Percentiles rank a stretch among this genome's conserved stretches.
phyloP scores from a whole-genome alignment of 257 asterid species.

The Penstemon newberryi region DNA sequence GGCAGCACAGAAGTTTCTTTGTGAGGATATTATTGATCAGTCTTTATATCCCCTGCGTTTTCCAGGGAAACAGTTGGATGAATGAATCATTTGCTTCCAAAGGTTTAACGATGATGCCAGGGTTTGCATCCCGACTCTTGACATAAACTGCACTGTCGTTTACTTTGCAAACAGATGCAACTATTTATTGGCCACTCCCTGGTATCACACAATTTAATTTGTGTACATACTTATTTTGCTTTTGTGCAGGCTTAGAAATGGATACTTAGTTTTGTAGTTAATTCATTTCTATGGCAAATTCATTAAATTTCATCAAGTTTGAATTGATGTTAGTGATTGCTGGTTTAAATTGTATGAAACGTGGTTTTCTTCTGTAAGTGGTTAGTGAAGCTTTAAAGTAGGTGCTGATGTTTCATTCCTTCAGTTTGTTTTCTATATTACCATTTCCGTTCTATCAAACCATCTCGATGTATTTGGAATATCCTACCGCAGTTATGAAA shows the following conservation, averaged over 20 bases:
- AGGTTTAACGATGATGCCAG: conserved; percentile 50
- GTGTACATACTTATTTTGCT: conserved; percentile 15
- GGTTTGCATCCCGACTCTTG: conserved; percentile 55
- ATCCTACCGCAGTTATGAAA: too few species aligned
- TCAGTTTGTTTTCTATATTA: too few species aligned
- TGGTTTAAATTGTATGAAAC: too few species aligned
- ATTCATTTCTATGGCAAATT: too few species aligned
- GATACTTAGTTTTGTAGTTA: background rate
- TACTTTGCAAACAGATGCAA: conserved; percentile 41
- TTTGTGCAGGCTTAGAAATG: conserved; percentile 12
- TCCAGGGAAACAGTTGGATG: conserved; percentile 63
- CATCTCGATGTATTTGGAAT: too few species aligned
- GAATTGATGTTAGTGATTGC: too few species aligned
- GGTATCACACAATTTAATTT: conserved; percentile 35
- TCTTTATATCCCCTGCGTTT: conserved; percentile 45
- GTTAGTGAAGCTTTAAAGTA: too few species aligned
- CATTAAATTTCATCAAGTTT: too few species aligned
- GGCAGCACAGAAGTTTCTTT: conserved; percentile 38
- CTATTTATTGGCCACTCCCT: conserved; percentile 45
- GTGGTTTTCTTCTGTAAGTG: too few species aligned
- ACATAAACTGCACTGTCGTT: conserved; percentile 41
- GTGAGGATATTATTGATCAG: conserved; percentile 42
- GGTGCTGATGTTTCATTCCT: too few species aligned
- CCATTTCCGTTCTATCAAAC: too few species aligned
- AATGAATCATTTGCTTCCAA: conserved; percentile 64